These are phyloP conservation scores for Aspergillus chevalieri DNA, from an alignment of 2,329 filamentous ascomycete genomes.

Conservation along the genomic window DNA sequence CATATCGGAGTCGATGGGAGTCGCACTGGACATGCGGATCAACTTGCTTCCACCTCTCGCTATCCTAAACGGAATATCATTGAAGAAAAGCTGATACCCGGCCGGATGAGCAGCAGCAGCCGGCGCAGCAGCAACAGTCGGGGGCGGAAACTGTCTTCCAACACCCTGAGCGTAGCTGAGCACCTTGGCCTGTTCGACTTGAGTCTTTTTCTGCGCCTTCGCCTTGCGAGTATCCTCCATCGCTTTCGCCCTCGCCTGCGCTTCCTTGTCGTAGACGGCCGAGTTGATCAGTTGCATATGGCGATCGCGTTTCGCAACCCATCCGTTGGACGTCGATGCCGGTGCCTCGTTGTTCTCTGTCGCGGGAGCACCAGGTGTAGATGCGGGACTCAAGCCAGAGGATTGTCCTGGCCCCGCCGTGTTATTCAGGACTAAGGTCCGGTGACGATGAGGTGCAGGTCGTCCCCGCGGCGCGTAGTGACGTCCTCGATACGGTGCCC, in stretches of 20 bases:
- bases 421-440: slow-evolving; percentile 61
- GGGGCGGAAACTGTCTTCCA: slow-evolving; percentile 13
- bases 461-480: slow-evolving; percentile 29
- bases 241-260: slow-evolving; percentile 60
- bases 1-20: slow-evolving; percentile 2
- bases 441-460: slow-evolving; percentile 45
- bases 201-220: slow-evolving; percentile 50
- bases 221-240: slow-evolving; percentile 60
- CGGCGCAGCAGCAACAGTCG: slow-evolving; percentile 14
- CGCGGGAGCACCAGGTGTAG: slow-evolving; percentile 13
- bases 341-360: slow-evolving; percentile 26
- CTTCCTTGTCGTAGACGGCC: slow-evolving; percentile 68
- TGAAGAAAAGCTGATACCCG: slow-evolving; percentile 60
- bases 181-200: slow-evolving; percentile 44
- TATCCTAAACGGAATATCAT: slow-evolving; percentile 69
- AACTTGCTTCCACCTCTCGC: slow-evolving; percentile 76
- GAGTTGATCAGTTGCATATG: slow-evolving; percentile 80
- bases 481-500: slow-evolving; percentile 41
- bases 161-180: slow-evolving; percentile 33
- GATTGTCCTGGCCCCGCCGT: slow-evolving; percentile 13
- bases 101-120: slow-evolving; percentile 24
- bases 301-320: slow-evolving; percentile 67
- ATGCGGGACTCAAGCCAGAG: slow-evolving; percentile 7
- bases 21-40: slow-evolving; percentile 64
- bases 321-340: slow-evolving; percentile 41